These are phyloP conservation scores for Plasmodium falciparum DNA, from an alignment of 169 alveolate species.

Conservation along the genomic window DNA sequence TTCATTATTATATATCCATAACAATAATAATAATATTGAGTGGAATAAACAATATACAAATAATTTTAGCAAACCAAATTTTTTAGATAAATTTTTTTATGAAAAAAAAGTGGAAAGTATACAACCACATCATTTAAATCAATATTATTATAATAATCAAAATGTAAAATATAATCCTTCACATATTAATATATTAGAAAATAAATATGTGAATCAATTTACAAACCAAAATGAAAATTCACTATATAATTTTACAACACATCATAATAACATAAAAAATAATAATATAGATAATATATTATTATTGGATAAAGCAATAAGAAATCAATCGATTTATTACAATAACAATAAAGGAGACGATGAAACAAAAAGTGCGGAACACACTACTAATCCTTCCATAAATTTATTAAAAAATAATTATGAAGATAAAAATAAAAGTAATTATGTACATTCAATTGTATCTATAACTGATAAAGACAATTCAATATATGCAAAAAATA, in stretches of 20 bases:
- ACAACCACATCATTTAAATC: constrained; percentile 3
- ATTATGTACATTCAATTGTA: constrained; percentile 23
- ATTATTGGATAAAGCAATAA: neutral
- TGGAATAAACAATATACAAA: constrained; percentile 32
- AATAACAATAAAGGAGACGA: neutral
- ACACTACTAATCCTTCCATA: neutral
- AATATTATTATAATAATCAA: neutral
- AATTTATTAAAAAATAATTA: constrained; percentile 10
- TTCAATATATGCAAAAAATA: neutral
- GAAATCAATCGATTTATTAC: neutral
- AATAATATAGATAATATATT: neutral
- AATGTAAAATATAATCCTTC: neutral
- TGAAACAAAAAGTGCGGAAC: neutral
- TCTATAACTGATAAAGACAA: constrained; percentile 15
- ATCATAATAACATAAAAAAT: neutral
- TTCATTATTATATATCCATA: neutral
- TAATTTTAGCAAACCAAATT: neutral
- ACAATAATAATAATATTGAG: neutral
- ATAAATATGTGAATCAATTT: neutral
- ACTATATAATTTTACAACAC: neutral
- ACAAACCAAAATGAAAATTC: constrained; percentile 7
- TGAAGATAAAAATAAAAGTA: neutral
- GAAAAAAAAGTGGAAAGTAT: constrained; percentile 11
- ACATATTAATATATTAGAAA: neutral
- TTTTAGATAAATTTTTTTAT: constrained; percentile 30